These are phyloP conservation scores for Dichomitus squalens DNA, from an alignment of 1,284 basidiomycete species.

Conservation along the genomic window DNA sequence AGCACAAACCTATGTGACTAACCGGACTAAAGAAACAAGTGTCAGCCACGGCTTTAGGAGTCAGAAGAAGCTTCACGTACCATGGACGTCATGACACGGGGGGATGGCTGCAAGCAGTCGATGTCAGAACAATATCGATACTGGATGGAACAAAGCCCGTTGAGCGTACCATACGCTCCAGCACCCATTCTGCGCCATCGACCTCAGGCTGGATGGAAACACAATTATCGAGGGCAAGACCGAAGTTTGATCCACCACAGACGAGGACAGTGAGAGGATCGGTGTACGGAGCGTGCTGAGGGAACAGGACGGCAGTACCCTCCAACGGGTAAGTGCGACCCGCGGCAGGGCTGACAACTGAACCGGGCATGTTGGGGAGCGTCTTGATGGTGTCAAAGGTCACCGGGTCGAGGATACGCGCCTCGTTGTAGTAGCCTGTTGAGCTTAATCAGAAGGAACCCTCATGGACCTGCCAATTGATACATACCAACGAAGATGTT, in stretches of 20 bases:
- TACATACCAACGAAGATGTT: slow-evolving; percentile 64
- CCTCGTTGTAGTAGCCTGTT: slow-evolving; percentile 76
- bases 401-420: slow-evolving; percentile 67
- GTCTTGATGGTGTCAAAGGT: slow-evolving; percentile 61
- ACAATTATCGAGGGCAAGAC: slow-evolving; percentile 69
- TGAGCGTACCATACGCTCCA: slow-evolving; percentile 69
- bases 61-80: slow-evolving; percentile 30
- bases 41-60: background rate
- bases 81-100: slow-evolving; percentile 76
- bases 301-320: slow-evolving; percentile 70
- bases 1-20: slow-evolving; percentile 1
- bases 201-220: slow-evolving; percentile 66
- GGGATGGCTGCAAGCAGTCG: slow-evolving; percentile 54
- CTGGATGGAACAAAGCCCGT: slow-evolving; percentile 22
- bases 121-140: background rate
- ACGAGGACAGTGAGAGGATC: slow-evolving; percentile 68
- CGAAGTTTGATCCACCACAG: slow-evolving; percentile 73
- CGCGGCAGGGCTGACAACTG: slow-evolving; percentile 69
- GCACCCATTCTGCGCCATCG: slow-evolving; percentile 56
- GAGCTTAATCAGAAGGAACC: slow-evolving; percentile 1
- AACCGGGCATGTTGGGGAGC: slow-evolving; percentile 73
- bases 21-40: slow-evolving; percentile 23
- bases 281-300: slow-evolving; percentile 70
- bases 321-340: slow-evolving; percentile 81
- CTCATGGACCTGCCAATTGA: background rate